Evolutionary conservation across 2,329 filamentous ascomycete genomes (phyloP), one percentile per base, ranked within the genome.

Genomic region (Neonectria magnoliae): DNA sequence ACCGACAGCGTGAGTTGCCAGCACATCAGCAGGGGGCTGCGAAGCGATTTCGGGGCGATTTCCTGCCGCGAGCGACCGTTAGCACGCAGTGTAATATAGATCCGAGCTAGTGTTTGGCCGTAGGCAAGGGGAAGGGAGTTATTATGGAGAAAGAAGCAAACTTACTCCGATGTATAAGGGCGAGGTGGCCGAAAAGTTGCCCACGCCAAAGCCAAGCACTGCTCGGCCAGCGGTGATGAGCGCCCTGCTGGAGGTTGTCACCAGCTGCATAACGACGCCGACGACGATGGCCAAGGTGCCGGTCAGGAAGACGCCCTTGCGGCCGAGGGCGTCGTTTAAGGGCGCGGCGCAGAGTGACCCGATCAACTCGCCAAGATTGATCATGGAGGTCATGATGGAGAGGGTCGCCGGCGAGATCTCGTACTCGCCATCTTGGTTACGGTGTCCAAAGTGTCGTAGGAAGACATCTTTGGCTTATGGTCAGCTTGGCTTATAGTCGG

Each of bases 1-100:
- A 77, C 58, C 5, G 78, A 80, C 27, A 79, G 71, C 42, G 76
- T 76, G 56, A 81, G 74, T 63, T 81, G 79, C 76, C 77, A 80
- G 68, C 76, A 79, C 77, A 79, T 79, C n/a, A 80, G 71, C 31
- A 79, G 71, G 8, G 76, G 76, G 18, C 74, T 72, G 20, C 77
- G 76, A 57, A 79, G 69, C 1, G 64, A 64, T n/a, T 73, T 71
- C 4, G 78, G 77, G 2, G 77, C 77, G 41, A 75, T 69, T 47
- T 75, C 73, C 69, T 75, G 62, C 14, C 29, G 38, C 41, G 13
- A 16, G 56, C 38, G 36, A 45, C 27, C 22, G 36, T 36, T 22
- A 68, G 7, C 25, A 25, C 25, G 25, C 25, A 25, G 25, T 25
- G 6, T 25, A 2, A 25, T 8, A 20, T n/a, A 9, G 9, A 27